Evolutionary conservation across 176 grass and related monocot genomes (phyloP), one percentile per base, ranked within the genome.

Genomic region (Dendrocalamus sinicus): DNA sequence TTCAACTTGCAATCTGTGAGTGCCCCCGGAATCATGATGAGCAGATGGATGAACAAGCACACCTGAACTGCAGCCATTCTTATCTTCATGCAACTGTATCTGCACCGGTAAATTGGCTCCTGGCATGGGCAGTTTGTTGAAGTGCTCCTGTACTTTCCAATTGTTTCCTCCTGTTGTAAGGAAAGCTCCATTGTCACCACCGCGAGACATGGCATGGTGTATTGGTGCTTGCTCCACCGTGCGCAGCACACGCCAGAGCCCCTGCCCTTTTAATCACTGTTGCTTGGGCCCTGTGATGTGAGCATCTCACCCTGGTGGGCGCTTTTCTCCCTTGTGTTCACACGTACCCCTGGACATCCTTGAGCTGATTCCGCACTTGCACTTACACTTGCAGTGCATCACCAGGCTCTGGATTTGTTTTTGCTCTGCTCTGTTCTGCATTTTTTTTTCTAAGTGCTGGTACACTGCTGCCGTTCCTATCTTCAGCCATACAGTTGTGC

Each of bases 271-370:
- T 75, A 4, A 76, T 53, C 70, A 75, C 85, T 88, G 86, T 92
- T 92, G 40, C 82, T 78, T 67, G 83, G 83, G 28, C 83, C 78
- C 87, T 86, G 78, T 83, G 83, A 92, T 86, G 87, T 86, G 87
- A 89, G 79, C 90, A 86, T 89, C 86, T 79, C 87, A 80, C 44
- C 20, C 70, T 91, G 81, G 81, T 88, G 85, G 52, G 5, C 12
- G 1, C 47, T 82, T 85, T 88, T 85, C 75, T 72, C 70, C 70
- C 46, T 20, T 16, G 24, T 22, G 70, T 91, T 81, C 89, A 91
- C 86, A 85, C 81, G 64, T 72, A 40, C 11, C 11, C 40, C 55
- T 84, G 41, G 89, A 69, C 64, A 76, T 13, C 2, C 41, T 44
- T 85, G 55, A 84, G 70, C 53, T 85, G 85, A 65, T 81, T 9